phyloP scores from a whole-genome alignment of 495 filamentous ascomycete species.

The Schizothecium vesticola region DNA sequence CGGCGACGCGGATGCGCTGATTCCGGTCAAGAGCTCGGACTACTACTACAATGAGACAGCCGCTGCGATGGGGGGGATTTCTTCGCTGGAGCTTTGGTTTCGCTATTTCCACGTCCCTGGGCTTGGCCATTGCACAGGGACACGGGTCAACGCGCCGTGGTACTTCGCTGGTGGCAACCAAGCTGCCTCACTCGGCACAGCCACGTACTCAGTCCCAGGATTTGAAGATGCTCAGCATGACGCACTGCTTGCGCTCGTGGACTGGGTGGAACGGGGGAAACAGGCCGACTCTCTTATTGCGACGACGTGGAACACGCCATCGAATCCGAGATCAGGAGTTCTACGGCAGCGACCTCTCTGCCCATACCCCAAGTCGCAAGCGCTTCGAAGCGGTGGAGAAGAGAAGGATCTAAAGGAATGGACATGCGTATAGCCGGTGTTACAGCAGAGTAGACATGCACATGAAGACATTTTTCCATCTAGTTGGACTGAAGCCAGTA shows the following conservation, averaged over 20 bases:
- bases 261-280: constrained; percentile 47
- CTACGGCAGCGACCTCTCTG: constrained; percentile 41
- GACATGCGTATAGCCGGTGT: background rate
- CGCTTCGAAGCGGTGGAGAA: background rate
- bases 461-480: too few species aligned
- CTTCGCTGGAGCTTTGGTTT: constrained; percentile 28
- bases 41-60: constrained; percentile 45
- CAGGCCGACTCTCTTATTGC: constrained; percentile 35
- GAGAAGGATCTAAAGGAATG: background rate
- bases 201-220: constrained; percentile 30
- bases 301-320: constrained; percentile 35
- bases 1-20: constrained; percentile 45
- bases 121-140: constrained; percentile 33
- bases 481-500: too few species aligned
- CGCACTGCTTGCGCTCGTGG: constrained; percentile 43
- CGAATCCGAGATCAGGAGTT: constrained; percentile 26
- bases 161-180: constrained; percentile 31
- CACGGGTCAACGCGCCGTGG: constrained; percentile 33
- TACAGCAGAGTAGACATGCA: too few species aligned
- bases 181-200: constrained; percentile 21
- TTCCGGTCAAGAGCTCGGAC: constrained; percentile 37
- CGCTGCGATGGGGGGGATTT: constrained; percentile 25
- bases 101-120: constrained; percentile 37
- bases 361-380: constrained; percentile 28
- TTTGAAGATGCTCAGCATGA: constrained; percentile 43